Conservation (phyloP, 139 green algal genomes). For the Chlamydomonas asymmetrica region DNA sequence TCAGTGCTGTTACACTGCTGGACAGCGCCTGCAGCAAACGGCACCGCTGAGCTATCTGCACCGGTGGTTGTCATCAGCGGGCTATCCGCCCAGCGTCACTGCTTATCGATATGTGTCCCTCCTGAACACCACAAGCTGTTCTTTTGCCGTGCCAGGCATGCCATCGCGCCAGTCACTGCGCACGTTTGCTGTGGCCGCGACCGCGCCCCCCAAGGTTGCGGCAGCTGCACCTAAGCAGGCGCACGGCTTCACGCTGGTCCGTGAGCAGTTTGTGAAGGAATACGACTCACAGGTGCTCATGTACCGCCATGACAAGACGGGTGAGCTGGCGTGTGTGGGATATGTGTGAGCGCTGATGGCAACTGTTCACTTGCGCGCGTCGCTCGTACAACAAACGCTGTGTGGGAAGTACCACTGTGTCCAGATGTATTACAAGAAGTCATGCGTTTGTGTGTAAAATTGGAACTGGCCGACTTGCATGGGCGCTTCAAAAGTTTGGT, state of each 20-base stretch:
- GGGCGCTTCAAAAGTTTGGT: no score
- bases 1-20: no score
- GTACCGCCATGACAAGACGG: constrained; percentile 86
- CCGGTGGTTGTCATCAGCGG: no score
- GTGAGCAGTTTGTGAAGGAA: constrained; percentile 84
- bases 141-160: no score
- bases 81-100: no score
- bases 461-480: neutral
- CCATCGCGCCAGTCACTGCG: neutral
- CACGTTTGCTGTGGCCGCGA: constrained; percentile 1
- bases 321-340: constrained; percentile 20
- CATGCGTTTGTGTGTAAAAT: constrained; percentile 6
- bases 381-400: no score
- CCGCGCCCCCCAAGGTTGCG: constrained; percentile 1
- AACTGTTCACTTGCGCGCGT: neutral
- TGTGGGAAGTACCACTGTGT: no score
- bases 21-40: no score
- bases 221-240: constrained; percentile 45
- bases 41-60: no score
- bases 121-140: no score
- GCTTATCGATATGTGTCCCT: no score
- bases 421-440: constrained; percentile 33
- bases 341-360: neutral
- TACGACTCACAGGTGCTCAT: constrained; percentile 79
- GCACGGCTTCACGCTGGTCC: constrained; percentile 83